Evolutionary conservation across 257 asterid species (phyloP), one percentile per base, ranked within the genome.

Genomic region (Ocimum tenuiflorum): DNA sequence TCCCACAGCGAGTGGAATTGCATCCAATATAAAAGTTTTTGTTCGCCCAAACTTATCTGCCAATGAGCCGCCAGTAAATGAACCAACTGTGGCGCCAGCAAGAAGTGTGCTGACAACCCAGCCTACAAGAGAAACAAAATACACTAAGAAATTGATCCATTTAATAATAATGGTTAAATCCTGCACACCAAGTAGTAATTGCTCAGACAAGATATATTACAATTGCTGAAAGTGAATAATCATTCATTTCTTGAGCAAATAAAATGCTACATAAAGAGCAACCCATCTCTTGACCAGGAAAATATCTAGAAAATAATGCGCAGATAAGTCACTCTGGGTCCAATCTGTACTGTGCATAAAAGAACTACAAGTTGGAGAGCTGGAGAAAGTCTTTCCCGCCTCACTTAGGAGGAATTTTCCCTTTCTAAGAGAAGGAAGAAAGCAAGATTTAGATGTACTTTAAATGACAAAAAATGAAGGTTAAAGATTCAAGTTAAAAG

Each of bases 21-120:
- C 91, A 80, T 92, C 95, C 85, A 92, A 76, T 39, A 80, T 65
- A 69, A 89, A 89, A 48, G 98, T 85, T 81, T 82, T 89, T 64
- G 98, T 92, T 69, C 98, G 79, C 69, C 98, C 98, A 79, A 89
- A 92, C 77, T 84, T 78, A 77, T 92, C 97, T 29, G 97, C 97
- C 82, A 92, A 77, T 56, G 96, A 64, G 79, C 98, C 98, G 65
- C 98, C 97, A 65, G 97, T 87, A 78, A 92, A 92, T 41, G 97
- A 92, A 75, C 98, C 98, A 60, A 89, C 80, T 33, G 96, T 87
- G 51, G 98, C 98, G 62, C 96, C 98, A 73, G 98, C 98, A 33
- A 92, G 96, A 81, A 84, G 84, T 54, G 98, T 70, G 73, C 98
- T 92, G 51, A 92, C 98, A 70, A 92, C 82, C 97, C 98, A 92